These are phyloP conservation scores for Phaeosphaeriaceae sp. DNA, from an alignment of 2,329 filamentous ascomycete genomes.

Conservation along the genomic window DNA sequence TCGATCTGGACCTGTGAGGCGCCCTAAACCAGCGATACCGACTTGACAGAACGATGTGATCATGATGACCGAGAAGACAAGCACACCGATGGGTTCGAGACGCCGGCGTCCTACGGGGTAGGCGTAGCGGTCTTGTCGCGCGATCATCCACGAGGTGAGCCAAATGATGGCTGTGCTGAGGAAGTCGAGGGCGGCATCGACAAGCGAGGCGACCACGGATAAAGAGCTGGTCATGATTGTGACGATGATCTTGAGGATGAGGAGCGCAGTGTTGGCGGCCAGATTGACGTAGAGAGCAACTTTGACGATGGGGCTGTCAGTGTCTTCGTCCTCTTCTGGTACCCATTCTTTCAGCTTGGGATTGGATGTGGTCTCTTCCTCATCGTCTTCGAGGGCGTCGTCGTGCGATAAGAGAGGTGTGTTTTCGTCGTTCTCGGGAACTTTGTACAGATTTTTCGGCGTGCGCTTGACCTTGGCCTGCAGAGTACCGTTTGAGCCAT, in stretches of 20 bases:
- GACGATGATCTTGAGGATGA: constrained; percentile 79
- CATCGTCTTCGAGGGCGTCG: constrained; percentile 53
- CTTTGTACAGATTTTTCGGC: constrained; percentile 84
- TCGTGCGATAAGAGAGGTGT: constrained; percentile 65
- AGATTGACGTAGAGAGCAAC: constrained; percentile 89
- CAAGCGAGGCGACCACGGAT: constrained; percentile 80
- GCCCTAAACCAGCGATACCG: constrained; percentile 72
- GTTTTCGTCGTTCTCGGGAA: constrained; percentile 67
- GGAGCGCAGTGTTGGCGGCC: constrained; percentile 75
- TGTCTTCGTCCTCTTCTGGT: constrained; percentile 74
- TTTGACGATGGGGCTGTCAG: constrained; percentile 77
- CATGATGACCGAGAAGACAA: constrained; percentile 86
- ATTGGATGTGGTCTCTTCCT: constrained; percentile 51
- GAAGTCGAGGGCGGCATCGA: constrained; percentile 82
- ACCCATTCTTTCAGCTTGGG: constrained; percentile 73
- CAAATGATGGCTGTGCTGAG: constrained; percentile 83
- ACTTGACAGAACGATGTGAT: constrained; percentile 85
- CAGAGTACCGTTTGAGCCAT: constrained; percentile 25
- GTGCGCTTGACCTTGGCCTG: constrained; percentile 59
- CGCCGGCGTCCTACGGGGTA: constrained; percentile 81
- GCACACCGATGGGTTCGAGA: constrained; percentile 79
- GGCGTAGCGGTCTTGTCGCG: constrained; percentile 74
- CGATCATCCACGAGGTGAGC: constrained; percentile 77
- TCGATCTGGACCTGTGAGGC: constrained; percentile 69
- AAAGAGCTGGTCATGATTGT: constrained; percentile 81